A percentile compares a stretch with the other conserved stretches of the same genome.
Conservation (phyloP, 2,329 filamentous ascomycete species). For the Cordyceps militaris region DNA sequence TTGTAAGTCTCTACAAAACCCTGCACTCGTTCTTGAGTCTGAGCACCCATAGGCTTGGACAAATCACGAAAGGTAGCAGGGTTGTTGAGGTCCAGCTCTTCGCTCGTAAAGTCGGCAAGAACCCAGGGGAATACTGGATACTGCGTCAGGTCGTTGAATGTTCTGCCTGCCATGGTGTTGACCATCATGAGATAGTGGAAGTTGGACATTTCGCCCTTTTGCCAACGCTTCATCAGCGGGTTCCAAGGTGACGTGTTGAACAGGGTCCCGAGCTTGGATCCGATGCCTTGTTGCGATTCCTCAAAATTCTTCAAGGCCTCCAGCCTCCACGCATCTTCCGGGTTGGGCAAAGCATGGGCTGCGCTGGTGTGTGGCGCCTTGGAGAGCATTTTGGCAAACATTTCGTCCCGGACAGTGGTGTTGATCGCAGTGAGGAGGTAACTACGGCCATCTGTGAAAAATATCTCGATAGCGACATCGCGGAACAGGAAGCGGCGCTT, state of each 20-base stretch:
- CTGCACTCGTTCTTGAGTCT: conserved; percentile 65
- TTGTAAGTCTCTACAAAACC: conserved; percentile 81
- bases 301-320: conserved; percentile 69
- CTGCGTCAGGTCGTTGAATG: conserved; percentile 96
- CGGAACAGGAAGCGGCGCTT: conserved; percentile 93
- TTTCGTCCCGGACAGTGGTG: conserved; percentile 64
- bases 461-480: conserved; percentile 93
- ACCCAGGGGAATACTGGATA: conserved; percentile 99
- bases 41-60: conserved; percentile 93
- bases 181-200: conserved; percentile 99
- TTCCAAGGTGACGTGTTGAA: conserved; percentile 80
- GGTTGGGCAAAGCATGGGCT: conserved; percentile 60
- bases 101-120: conserved; percentile 88
- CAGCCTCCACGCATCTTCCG: conserved; percentile 86
- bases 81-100: conserved; percentile 80
- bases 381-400: conserved; percentile 66
- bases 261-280: conserved; percentile 84
- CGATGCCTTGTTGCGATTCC: conserved; percentile 56
- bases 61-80: conserved; percentile 83
- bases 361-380: conserved; percentile 77
- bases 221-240: conserved; percentile 82
- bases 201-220: conserved; percentile 92
- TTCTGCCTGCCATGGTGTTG: conserved; percentile 93
- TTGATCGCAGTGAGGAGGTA: conserved; percentile 85
- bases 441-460: conserved; percentile 94